Evolutionary conservation across 441 rosid genomes (phyloP).

Genomic region (Croton laevigatus): DNA sequence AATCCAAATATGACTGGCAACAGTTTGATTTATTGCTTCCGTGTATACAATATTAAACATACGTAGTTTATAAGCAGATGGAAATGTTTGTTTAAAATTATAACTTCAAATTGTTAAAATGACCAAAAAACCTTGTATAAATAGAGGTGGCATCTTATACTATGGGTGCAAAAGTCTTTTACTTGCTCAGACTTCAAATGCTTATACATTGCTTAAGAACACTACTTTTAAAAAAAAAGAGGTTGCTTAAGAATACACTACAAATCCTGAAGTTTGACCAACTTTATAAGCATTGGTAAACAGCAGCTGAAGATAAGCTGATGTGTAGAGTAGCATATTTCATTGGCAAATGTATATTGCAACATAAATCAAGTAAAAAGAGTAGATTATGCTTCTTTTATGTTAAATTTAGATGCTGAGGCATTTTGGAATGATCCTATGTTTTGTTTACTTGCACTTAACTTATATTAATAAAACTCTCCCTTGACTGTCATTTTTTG

Average conservation of each 20-base stretch:
- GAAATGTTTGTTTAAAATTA: too few relatives aligned
- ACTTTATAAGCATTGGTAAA: too few relatives aligned
- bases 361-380: not conserved
- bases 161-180: too few relatives aligned
- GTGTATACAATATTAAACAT: not conserved
- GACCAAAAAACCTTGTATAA: too few relatives aligned
- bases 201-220: too few relatives aligned
- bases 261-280: too few relatives aligned
- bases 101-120: too few relatives aligned
- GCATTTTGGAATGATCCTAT: conserved; percentile 11
- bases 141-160: too few relatives aligned
- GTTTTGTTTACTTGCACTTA: conserved; percentile 17
- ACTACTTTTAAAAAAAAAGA: too few relatives aligned
- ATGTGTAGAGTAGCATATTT: not conserved
- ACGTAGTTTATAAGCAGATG: too few relatives aligned
- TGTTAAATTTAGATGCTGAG: not conserved
- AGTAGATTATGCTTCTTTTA: not conserved
- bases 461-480: conserved; percentile 17
- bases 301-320: not conserved
- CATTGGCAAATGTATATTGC: not conserved
- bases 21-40: not conserved
- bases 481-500: conserved; percentile 32
- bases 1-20: not conserved
- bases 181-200: too few relatives aligned
- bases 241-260: too few relatives aligned